Evolutionary conservation across 2,329 filamentous ascomycete species (phyloP), one percentile per base, ranked within the genome.

Genomic region (Cytospora leucostoma): DNA sequence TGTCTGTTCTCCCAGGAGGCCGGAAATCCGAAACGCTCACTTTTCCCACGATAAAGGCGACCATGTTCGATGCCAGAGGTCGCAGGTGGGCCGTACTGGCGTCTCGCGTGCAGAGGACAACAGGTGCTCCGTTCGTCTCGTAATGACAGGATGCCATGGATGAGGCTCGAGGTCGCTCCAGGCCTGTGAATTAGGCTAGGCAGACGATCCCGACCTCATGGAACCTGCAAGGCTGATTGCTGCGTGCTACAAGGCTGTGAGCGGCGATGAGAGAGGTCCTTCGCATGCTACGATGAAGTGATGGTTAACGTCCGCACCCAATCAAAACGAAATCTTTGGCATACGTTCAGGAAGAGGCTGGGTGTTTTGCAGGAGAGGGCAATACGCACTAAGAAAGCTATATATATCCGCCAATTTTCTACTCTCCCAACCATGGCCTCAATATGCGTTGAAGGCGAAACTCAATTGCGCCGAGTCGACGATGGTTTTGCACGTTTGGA

Each of bases 141-240:
- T 44, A 32, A 54, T 55, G 44, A 51, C n/a, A 27, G 38, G 27
- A 50, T 40, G 15, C 12, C 4, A 44, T 44, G 40, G 17, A n/a
- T 47, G n/a, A 19, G 44, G 10, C 12, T 47, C 21, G n/a, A 10
- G 44, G 8, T 21, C 17, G n/a, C 4, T 47, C 21, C 44, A 4
- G 7, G 44, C 7, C 6, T 21, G n/a, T 19, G n/a, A 19, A n/a
- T 35, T 35, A 34, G 19, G 52, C 56, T 27, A 44, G 32, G 56
- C 40, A 19, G 47, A 47, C 27, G 34, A 34, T 47, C 11, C 38
- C 52, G 35, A 65, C 60, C 40, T 63, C 52, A 56, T 17, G 8
- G 13, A n/a, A 52, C 19, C 34, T 65, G 63, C 60, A 65, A 65
- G 63, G 63, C 63, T 63, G 63, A 49, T 49, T 34, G 40, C 19